Evolutionary conservation across 257 asterid species (phyloP), one percentile per base, ranked within the genome.

Genomic region (Solanum chaucha): DNA sequence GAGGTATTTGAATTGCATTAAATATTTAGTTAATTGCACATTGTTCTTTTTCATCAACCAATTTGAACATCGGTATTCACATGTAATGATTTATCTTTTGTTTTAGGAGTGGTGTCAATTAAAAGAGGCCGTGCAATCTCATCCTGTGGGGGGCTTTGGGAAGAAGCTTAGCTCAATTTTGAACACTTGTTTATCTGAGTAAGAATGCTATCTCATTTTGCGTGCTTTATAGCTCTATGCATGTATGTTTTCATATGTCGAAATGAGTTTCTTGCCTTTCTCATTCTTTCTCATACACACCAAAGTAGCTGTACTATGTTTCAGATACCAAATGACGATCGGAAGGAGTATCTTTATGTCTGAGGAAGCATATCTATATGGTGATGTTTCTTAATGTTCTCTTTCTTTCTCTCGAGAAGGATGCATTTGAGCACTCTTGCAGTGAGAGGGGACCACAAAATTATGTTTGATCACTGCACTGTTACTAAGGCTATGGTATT

Each of bases 81-180:
- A 81, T 30, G 85, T 48, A 81, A 30, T 40, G 77, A 58, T 74
- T 84, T 78, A 88, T 46, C 38, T 81, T 81, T 70, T 83, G 74
- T 61, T 88, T 75, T 87, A 94, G 97, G 95, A 91, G 67, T 94
- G 97, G 97, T 88, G 91, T 51, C 88, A 93, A 85, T 71, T 94
- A 88, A 93, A 94, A 89, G 91, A 88, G 90, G 86, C 90, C 19
- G 94, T 93, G 35, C 93, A 94, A 87, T 85, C 90, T 87, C 92
- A 92, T 83, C 83, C 90, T 35, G 93, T 94, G 86, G 90, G 86
- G 44, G 93, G 94, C 86, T 94, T 94, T 85, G 97, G 97, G 88
- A 94, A 88, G 91, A 93, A 88, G 93, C 94, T 94, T 82, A 89
- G 91, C 44, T 61, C 89, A 85, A 88, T 94, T 61, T 88, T 94